Evolutionary conservation across 371 early-diverging fungal genomes (phyloP), one percentile per base, ranked within the genome.

Genomic region (Mortierella sp.): DNA sequence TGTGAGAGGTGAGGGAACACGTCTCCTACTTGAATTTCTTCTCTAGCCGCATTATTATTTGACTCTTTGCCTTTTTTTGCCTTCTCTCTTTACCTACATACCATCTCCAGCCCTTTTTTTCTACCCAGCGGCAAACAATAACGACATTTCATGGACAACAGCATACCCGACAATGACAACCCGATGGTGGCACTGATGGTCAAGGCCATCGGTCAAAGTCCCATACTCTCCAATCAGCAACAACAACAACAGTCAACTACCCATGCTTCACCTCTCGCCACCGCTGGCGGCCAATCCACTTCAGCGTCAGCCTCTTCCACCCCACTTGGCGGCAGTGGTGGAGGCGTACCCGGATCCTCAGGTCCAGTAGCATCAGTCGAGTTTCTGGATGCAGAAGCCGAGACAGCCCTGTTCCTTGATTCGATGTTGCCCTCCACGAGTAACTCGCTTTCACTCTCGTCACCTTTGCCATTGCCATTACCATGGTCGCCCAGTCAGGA

Each of bases 401-500:
- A 71, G 16, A 50, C 71, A 0, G 59, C 74, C 2, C 28, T 28
- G 0, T 57, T 44, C 26, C 43, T 44, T 11, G 46, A 44, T 16
- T 26, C 59, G 37, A 44, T 57, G 26, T 6, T 40, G 26, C 57
- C 54, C 14, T 44, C 74, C 3, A 19, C 43, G 8, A 14, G 24
- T 28, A 31, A 44, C 31, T 59, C 59, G 9, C 28, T 50, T 11
- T 9, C 57, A 71, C 1, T 19, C 24, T 53, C 40, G n/a, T 31
- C 50, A 16, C 74, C 54, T 21, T 16, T 44, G 3, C 44, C 44
- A 0, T 43, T 44, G 44, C 34, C 73, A 26, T 34, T 50, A 37
- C 54, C 53, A 1, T 40, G 54, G 73, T 37, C 73, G 40, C 43
- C 55, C n/a, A 24, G n/a, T 26, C 73, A 73, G 54, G 54, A 50